Base-by-base conservation (phyloP, 768 basidiomycete species). In the Pleurotus tuber-regium region DNA sequence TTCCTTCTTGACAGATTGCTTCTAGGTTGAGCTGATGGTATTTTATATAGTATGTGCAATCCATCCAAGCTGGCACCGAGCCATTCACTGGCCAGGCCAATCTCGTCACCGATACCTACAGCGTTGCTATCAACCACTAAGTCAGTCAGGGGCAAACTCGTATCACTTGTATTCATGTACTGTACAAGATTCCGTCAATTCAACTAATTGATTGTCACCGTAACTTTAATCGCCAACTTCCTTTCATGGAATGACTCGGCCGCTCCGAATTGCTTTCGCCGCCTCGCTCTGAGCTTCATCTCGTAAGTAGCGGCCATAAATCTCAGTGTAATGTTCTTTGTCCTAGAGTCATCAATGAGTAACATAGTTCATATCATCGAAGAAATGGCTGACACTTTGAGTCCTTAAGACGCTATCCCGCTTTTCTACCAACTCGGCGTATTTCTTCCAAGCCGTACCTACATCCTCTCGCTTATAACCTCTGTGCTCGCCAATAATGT, bases 51-150 rank as follows among this genome's bases (percentile, higher is more conserved):
- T 82, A 64, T 56, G 60, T 83, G 39, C 79, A 83, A 64, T 65
- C 71, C 7, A 75, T 84, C 33, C 77, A 82, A 61, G 66, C 79
- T 2, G 82, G 81, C 16, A 79, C 78, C 2, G 81, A 82, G 62
- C 69, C 80, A 0, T 81, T 81, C 65, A 72, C 68, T 23, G 81
- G 81, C 29, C 64, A 64, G 21, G 82, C 80, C 28, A 69, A 62
- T 36, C 66, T 82, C 30, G 53, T 77, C 43, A 80, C 67, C 41
- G 55, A 59, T 36, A 66, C 59, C 53, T 78, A 69, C 62, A 72
- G 66, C 56, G 75, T 78, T 31, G 59, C 68, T 9, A 63, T 76
- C 18, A 41, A 43, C 12, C 35, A 38, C n/a, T 38, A 40, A 40
- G 38, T n/a, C 38, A 40, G 38, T 40, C 38, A 9, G 38, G 21